Evolutionary conservation across 805 yeast genomes (phyloP).

Genomic region (Scheffersomyces lignosus): DNA sequence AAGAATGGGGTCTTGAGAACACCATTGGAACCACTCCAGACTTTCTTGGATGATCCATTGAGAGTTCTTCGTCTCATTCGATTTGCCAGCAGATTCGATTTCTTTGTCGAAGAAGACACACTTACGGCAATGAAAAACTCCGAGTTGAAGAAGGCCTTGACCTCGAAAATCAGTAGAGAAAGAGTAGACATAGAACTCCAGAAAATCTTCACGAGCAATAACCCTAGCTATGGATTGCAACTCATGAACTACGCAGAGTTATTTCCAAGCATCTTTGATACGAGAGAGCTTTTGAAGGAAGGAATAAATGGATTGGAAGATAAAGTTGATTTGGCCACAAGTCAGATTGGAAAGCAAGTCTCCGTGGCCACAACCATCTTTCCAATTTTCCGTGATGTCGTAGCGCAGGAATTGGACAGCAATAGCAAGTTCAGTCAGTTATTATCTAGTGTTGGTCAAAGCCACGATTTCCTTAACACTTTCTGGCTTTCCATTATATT

Average conservation of each 20-base stretch:
- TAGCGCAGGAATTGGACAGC: neutral
- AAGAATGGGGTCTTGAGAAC: slow-evolving; percentile 73
- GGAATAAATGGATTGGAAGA: slow-evolving; percentile 17
- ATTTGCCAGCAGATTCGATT: slow-evolving; percentile 79
- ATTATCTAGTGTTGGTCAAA: neutral
- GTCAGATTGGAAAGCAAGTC: slow-evolving; percentile 15
- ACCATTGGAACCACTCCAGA: slow-evolving; percentile 80
- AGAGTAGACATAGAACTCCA: slow-evolving; percentile 83
- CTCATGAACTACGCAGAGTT: slow-evolving; percentile 57
- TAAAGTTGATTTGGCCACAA: slow-evolving; percentile 2
- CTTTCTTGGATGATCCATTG: slow-evolving; percentile 92
- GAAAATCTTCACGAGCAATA: slow-evolving; percentile 66
- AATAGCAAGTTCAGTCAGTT: neutral
- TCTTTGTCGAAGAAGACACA: slow-evolving; percentile 59
- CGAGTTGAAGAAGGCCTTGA: slow-evolving; percentile 58
- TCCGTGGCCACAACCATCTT: slow-evolving; percentile 21
- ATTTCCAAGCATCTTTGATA: slow-evolving; percentile 56
- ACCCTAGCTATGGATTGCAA: slow-evolving; percentile 63
- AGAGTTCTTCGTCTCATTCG: slow-evolving; percentile 83
- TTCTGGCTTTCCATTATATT: slow-evolving; percentile 54
- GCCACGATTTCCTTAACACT: slow-evolving; percentile 15
- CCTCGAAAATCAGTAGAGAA: slow-evolving; percentile 81
- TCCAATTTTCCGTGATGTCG: slow-evolving; percentile 14
- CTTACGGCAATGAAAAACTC: slow-evolving; percentile 62
- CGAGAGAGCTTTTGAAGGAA: slow-evolving; percentile 20